Base-by-base conservation (phyloP, 164 flowering plant genomes). In the Magnolia officinalis region DNA sequence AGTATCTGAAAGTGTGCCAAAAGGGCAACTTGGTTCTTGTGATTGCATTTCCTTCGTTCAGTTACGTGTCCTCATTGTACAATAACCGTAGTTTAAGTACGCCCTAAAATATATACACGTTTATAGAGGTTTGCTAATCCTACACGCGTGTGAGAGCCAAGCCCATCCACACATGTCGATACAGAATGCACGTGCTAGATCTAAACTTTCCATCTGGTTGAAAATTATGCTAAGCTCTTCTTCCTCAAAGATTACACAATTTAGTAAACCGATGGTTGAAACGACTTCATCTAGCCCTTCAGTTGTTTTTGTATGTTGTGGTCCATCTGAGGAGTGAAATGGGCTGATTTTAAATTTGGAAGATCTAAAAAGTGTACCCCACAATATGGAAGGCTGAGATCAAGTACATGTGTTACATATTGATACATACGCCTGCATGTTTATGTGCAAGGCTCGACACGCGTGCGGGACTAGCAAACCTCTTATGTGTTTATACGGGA, bases 401-500 rank as follows among this genome's bases (percentile, higher is more conserved):
- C 73, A 6, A 8, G 21, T 3, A 21, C 1, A 6, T 21, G 52
- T 7, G 63, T 70, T 70, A 58, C 49, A 64, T 18, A 26, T 31
- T 51, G 5, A 14, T 52, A 23, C 13, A 77, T 24, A 67, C 49
- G 50, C 52, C 74, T 13, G 37, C 67, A n/a, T 45, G 59, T 50
- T 31, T 13, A 11, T 10, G 67, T 51, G 19, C 61, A 64, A 5
- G 19, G 29, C 24, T 13, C 13, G 8, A 67, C 70, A 24, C 49
- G 26, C 26, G 49, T 67, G 21, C 10, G 13, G 2, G 26, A 14
- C 1, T 26, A 29, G 26, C 4, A 11, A 4, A 24, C 14, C 11
- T 11, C 9, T n/a, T 26, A 26, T 74, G 74, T 79, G 71, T 73
- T 75, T 68, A 72, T 80, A 78, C 73, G 74, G 82, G 79, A 72